These are phyloP conservation scores for Prunus yedoensis DNA, from an alignment of 331 rosid genomes.

Conservation along the genomic window DNA sequence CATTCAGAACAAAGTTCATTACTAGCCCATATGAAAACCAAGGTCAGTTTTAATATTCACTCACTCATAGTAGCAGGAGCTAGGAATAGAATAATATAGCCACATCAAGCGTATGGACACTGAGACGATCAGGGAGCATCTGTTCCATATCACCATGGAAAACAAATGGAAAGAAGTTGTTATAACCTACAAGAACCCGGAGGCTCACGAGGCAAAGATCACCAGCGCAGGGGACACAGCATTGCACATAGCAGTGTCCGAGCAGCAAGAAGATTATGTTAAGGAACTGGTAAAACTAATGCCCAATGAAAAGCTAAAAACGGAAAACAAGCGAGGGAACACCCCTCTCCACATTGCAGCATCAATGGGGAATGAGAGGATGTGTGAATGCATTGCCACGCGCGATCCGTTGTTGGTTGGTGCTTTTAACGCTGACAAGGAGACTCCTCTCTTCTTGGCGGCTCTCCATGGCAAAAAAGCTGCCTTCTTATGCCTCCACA, in stretches of 20 bases:
- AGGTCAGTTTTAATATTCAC: not conserved
- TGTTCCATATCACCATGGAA: constrained; percentile 1
- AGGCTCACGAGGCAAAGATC: constrained; percentile 19
- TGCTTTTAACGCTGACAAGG: constrained; percentile 27
- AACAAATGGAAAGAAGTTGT: constrained; percentile 30
- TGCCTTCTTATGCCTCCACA: constrained; percentile 38
- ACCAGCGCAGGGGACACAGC: constrained; percentile 39
- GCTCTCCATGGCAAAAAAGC: constrained; percentile 36
- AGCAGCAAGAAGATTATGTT: constrained; percentile 25
- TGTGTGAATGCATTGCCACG: constrained; percentile 25
- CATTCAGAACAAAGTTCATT: too few relatives aligned
- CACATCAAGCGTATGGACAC: not conserved
- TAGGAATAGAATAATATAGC: not conserved
- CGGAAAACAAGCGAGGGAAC: not conserved
- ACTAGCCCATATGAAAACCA: too few relatives aligned
- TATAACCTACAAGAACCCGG: not conserved
- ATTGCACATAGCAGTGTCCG: constrained; percentile 34
- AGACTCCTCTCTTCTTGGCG: constrained; percentile 56
- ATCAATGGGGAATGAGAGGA: constrained; percentile 18
- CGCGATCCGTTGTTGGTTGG: not conserved
- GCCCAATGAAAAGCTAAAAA: not conserved
- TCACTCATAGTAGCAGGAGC: not conserved
- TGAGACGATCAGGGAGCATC: not conserved
- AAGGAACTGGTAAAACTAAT: not conserved
- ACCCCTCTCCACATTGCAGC: constrained; percentile 54